Conservation (phyloP, 768 basidiomycete species). For the Paxillus rubicundulus region DNA sequence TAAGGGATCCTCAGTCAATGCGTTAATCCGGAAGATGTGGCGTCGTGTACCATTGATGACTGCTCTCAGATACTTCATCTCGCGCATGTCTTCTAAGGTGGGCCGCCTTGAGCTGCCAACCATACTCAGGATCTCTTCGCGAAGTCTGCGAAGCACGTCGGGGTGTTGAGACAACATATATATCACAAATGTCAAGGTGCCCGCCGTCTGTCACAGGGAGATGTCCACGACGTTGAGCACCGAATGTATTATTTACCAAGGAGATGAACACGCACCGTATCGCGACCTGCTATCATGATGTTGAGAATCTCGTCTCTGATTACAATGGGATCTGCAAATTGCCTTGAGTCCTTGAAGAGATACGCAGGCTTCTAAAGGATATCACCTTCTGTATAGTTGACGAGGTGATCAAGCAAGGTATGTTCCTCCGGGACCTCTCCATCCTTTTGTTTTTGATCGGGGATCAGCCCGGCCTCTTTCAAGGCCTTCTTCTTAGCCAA, state of each 20-base stretch:
- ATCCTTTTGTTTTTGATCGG: constrained; percentile 6
- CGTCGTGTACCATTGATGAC: constrained; percentile 33
- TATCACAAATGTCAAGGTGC: constrained; percentile 28
- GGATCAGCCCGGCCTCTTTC: constrained; percentile 20
- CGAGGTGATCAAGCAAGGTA: constrained; percentile 31
- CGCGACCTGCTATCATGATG: constrained; percentile 37
- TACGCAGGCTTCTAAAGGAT: background rate
- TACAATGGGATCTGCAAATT: constrained; percentile 25
- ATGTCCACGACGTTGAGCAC: background rate
- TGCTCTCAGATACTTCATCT: constrained; percentile 41
- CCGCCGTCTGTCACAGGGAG: constrained; percentile 23
- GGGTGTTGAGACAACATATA: constrained; percentile 31
- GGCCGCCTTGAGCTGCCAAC: constrained; percentile 29
- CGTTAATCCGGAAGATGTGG: background rate
- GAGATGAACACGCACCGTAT: constrained; percentile 24
- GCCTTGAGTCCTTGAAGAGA: background rate
- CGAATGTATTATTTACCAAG: background rate
- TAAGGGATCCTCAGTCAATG: constrained; percentile 4
- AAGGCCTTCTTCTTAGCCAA: constrained; percentile 36
- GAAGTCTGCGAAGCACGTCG: constrained; percentile 25
- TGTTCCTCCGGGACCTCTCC: constrained; percentile 20
- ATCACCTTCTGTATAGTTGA: constrained; percentile 28
- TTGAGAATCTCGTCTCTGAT: constrained; percentile 37
- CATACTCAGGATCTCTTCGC: constrained; percentile 27
- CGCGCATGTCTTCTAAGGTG: constrained; percentile 31